A percentile compares a stretch with the other conserved stretches of the same genome.
phyloP scores from a whole-genome alignment of 208 protist genomes.

The Leishmania tropica region DNA sequence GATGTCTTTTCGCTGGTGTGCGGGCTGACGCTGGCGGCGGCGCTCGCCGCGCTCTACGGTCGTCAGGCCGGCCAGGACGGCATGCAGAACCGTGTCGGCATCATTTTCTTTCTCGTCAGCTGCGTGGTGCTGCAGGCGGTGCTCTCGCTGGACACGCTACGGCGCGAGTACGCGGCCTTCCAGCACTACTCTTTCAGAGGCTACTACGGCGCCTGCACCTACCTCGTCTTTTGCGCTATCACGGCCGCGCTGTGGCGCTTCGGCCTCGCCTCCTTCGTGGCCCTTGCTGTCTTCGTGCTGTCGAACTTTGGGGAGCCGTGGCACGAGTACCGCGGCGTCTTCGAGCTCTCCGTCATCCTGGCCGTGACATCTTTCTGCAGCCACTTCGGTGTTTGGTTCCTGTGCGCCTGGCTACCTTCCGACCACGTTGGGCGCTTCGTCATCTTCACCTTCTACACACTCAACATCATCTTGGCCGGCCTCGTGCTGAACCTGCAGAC shows the following conservation, averaged over 20 bases:
- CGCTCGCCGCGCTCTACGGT: constrained; percentile 56
- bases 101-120: constrained; percentile 71
- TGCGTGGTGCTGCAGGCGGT: constrained; percentile 62
- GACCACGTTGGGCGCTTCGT: constrained; percentile 35
- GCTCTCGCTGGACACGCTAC: constrained; percentile 45
- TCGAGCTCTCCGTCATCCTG: constrained; percentile 56
- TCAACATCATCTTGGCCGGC: constrained; percentile 58
- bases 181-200: constrained; percentile 52
- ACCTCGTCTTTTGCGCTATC: constrained; percentile 42
- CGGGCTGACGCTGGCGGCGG: constrained; percentile 29
- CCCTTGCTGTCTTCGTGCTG: constrained; percentile 42
- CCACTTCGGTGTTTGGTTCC: constrained; percentile 54
- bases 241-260: constrained; percentile 44
- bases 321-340: constrained; percentile 48
- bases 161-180: constrained; percentile 54
- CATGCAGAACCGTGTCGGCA: constrained; percentile 70
- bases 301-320: constrained; percentile 61
- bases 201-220: constrained; percentile 59
- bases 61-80: constrained; percentile 50
- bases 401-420: constrained; percentile 35
- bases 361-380: constrained; percentile 57
- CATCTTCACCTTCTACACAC: constrained; percentile 61
- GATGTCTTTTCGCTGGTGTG: constrained; percentile 24
- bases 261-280: constrained; percentile 38
- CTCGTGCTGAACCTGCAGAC: constrained; percentile 69